phyloP scores from a whole-genome alignment of 805 yeast species.

The Yueomyces sinensis region DNA sequence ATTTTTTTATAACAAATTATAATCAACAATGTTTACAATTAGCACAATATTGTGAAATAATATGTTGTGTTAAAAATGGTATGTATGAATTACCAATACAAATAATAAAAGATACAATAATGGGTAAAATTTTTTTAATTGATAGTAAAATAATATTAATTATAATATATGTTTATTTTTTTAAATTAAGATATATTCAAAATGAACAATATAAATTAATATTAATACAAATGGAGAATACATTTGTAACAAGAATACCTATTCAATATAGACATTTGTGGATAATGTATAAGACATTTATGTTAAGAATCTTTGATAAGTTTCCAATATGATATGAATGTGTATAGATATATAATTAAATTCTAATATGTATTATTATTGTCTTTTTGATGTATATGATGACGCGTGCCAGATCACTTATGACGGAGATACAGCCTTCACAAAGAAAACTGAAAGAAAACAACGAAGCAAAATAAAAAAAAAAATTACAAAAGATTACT shows the following conservation, averaged over 20 bases:
- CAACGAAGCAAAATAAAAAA: too few relatives aligned
- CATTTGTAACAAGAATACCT: constrained; percentile 29
- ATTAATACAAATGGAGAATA: constrained; percentile 33
- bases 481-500: too few relatives aligned
- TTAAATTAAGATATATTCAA: constrained; percentile 47
- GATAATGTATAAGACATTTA: constrained; percentile 10
- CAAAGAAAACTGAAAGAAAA: too few relatives aligned
- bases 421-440: too few relatives aligned
- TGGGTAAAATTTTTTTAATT: too few relatives aligned
- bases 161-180: constrained; percentile 38
- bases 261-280: constrained; percentile 19
- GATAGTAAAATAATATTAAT: too few relatives aligned
- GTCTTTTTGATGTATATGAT: too few relatives aligned
- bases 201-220: constrained; percentile 41
- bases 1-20: constrained; percentile 25
- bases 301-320: neutral
- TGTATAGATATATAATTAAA: too few relatives aligned
- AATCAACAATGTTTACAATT: constrained; percentile 30
- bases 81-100: constrained; percentile 30
- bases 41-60: constrained; percentile 37
- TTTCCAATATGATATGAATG: too few relatives aligned
- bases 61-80: constrained; percentile 27
- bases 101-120: constrained; percentile 24
- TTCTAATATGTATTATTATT: too few relatives aligned
- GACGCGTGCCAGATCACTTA: too few relatives aligned